Evolutionary conservation across 1,284 basidiomycete species (phyloP), one percentile per base, ranked within the genome.

Genomic region (Sporisorium scitamineum): DNA sequence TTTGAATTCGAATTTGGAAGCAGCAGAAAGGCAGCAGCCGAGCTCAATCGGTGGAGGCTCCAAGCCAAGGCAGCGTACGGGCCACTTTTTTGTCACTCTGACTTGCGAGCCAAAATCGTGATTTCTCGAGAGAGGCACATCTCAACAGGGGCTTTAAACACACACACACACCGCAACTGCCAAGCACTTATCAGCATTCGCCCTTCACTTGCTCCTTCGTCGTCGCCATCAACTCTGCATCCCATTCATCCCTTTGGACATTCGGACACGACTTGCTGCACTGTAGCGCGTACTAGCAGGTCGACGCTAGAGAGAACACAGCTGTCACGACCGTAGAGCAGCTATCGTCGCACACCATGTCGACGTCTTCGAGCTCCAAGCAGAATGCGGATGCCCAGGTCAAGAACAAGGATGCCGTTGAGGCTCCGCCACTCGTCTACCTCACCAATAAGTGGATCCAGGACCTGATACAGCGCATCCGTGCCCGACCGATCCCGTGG

Each of bases 401-500:
- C 48, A 65, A 70, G 50, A 29, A 45, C 45, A 61, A 59, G 13
- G 64, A 66, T 0, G 29, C 48, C 0, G 52, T 72, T 50, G 76
- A 76, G 53, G 55, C 61, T 16, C 79, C 80, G 24, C 91, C 93
- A 11, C 90, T 94, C 80, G 91, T 92, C 50, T 91, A 94, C 60
- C 91, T 96, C 58, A 93, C 93, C 73, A 95, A 93, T 86, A 86
- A 90, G 9, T 96, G 93, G 88, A 90, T 99, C 75, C 92, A 95
- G 76, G 94, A 96, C 77, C 90, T 89, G 81, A 92, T 93, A 10
- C 88, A 91, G 62, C 94, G 95, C 88, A 94, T 96, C 72, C 90
- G 93, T 75, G 89, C 92, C 11, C 95, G 95, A 84, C 92, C 92
- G 6, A 94, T 97, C 47, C 94, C 95, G 74, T 99, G 95, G 95